Evolutionary conservation across 192 early-diverging fungal genomes (phyloP), one percentile per base, ranked within the genome.

Genomic region (Entomortierella beljakovae): DNA sequence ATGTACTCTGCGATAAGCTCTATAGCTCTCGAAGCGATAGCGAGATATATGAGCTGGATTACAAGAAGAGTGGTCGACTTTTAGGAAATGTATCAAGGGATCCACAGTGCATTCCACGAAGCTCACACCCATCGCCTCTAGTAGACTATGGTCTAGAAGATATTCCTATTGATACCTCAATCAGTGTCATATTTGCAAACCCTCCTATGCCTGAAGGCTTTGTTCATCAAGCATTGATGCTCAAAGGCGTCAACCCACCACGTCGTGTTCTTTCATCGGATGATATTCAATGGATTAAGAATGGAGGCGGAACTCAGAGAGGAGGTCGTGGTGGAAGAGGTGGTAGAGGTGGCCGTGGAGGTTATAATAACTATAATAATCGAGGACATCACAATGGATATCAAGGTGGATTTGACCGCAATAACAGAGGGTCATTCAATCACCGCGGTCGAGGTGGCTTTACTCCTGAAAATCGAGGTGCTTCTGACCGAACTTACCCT

Each of bases 101-200:
- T 53, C 82, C 88, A 2, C 79, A 81, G 22, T 91, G 88, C 58
- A 83, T 91, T 28, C 89, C 90, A 22, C 82, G 89, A 13, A 84
- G 85, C 48, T 91, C 85, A n/a, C 81, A 88, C 20, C 82, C 84
- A 6, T 87, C 89, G 8, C 88, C 91, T 25, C 61, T 85, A 3
- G 86, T 81, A 8, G 77, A 82, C 16, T 75, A 81, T 38, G 89
- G 83, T 35, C 69, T 88, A 43, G 73, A 82, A 11, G 88, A 92
- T 37, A 88, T 94, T 48, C 80, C 84, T 3, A 83, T 91, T 29
- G 89, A 90, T 66, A 85, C 80, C 34, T 91, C 88, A 18, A 86
- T 94, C 11, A 87, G 87, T n/a, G 75, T 55, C 40, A 79, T 79
- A 16, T 79, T 64, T 31, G 31, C 66, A 10, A 79, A 79, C 40